Conservation (phyloP, 805 yeast genomes). For the Scheffersomyces stipitis region DNA sequence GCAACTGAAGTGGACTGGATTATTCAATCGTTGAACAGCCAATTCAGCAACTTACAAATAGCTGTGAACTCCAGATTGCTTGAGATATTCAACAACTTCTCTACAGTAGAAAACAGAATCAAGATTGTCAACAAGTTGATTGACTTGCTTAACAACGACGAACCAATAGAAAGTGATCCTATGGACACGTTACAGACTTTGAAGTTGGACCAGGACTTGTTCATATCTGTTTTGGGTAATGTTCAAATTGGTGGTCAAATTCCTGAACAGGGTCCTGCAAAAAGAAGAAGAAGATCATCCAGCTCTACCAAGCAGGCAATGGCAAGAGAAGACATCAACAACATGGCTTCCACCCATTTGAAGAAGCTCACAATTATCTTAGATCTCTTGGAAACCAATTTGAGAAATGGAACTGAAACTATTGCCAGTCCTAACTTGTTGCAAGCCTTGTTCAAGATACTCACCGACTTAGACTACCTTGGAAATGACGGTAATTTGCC, state of each 20-base stretch:
- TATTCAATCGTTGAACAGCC: slow-evolving; percentile 45
- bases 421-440: slow-evolving; percentile 47
- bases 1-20: slow-evolving; percentile 60
- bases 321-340: slow-evolving; percentile 67
- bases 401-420: slow-evolving; percentile 28
- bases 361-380: slow-evolving; percentile 74
- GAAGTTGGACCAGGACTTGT: slow-evolving; percentile 53
- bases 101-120: slow-evolving; percentile 52
- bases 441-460: slow-evolving; percentile 54
- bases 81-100: slow-evolving; percentile 57
- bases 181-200: slow-evolving; percentile 53
- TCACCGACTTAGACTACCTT: slow-evolving; percentile 76
- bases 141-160: slow-evolving; percentile 54
- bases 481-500: slow-evolving; percentile 92
- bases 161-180: slow-evolving; percentile 32
- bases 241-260: slow-evolving; percentile 53
- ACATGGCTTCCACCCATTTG: slow-evolving; percentile 75
- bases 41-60: slow-evolving; percentile 39
- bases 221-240: slow-evolving; percentile 57
- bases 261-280: slow-evolving; percentile 55
- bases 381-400: slow-evolving; percentile 67
- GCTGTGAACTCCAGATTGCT: slow-evolving; percentile 51
- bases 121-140: slow-evolving; percentile 49
- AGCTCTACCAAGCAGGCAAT: slow-evolving; percentile 74
- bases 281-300: slow-evolving; percentile 81